phyloP scores from a whole-genome alignment of 73 alveolate genomes.

The Blepharisma japonicum region DNA sequence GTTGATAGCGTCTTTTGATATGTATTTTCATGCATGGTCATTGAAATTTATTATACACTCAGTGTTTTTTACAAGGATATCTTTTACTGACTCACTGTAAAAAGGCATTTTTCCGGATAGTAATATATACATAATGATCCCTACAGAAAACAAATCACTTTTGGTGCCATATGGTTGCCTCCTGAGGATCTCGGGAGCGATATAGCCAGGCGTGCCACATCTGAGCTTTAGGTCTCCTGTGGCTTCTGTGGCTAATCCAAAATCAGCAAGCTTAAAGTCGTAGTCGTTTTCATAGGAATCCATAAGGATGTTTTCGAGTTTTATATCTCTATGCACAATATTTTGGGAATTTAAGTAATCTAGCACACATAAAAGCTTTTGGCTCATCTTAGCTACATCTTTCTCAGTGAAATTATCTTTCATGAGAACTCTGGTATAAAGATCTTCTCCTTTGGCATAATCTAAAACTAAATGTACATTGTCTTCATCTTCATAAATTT shows the following conservation, averaged over 20 bases:
- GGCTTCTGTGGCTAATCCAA: conserved; percentile 48
- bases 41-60: conserved; percentile 41
- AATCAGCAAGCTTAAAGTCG: conserved; percentile 66
- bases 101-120: conserved; percentile 56
- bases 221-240: conserved; percentile 44
- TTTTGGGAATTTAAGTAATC: conserved; percentile 39
- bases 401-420: conserved; percentile 49
- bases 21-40: conserved; percentile 14
- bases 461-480: conserved; percentile 52
- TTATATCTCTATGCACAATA: conserved; percentile 46
- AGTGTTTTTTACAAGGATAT: conserved; percentile 40
- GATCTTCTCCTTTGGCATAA: conserved; percentile 58
- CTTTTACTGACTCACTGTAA: conserved; percentile 41
- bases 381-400: conserved; percentile 35
- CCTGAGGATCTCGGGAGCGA: conserved; percentile 64
- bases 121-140: conserved; percentile 54
- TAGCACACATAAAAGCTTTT: conserved; percentile 33
- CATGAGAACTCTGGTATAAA: conserved; percentile 39
- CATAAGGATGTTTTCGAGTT: conserved; percentile 51
- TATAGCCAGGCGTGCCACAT: conserved; percentile 76
- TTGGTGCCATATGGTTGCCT: conserved; percentile 42
- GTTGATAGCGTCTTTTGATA: conserved; percentile 32
- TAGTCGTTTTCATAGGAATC: conserved; percentile 30
- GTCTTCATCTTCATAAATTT: conserved; percentile 57
- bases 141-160: conserved; percentile 60